Conservation (phyloP, 2,329 filamentous ascomycete species). For the Coniochaeta ligniaria region DNA sequence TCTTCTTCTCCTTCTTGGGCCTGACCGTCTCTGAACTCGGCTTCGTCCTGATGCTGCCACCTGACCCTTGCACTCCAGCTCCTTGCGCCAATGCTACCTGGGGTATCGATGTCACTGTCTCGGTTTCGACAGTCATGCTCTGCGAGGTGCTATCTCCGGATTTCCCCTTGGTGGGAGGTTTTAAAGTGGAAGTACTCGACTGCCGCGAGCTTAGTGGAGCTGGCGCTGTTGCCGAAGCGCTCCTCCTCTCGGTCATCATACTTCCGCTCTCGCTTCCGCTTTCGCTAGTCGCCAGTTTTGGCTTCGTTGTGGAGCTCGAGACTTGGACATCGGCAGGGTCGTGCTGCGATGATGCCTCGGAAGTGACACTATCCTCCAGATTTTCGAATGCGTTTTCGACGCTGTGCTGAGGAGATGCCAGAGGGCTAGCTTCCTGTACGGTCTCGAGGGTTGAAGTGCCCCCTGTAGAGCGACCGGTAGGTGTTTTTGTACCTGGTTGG, state of each 20-base stretch:
- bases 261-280: slow-evolving; percentile 62
- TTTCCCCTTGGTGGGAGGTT: slow-evolving; percentile 60
- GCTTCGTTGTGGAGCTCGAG: slow-evolving; percentile 34
- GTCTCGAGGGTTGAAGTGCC: slow-evolving; percentile 69
- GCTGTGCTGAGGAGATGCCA: slow-evolving; percentile 54
- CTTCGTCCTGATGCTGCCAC: slow-evolving; percentile 74
- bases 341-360: slow-evolving; percentile 30
- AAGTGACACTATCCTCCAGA: slow-evolving; percentile 33
- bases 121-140: slow-evolving; percentile 97
- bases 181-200: slow-evolving; percentile 55
- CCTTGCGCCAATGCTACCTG: slow-evolving; percentile 67
- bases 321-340: slow-evolving; percentile 32
- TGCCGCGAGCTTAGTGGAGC: slow-evolving; percentile 54
- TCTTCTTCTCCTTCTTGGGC: slow-evolving; percentile 90
- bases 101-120: slow-evolving; percentile 86
- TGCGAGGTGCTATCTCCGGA: slow-evolving; percentile 66
- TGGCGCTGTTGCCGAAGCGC: slow-evolving; percentile 34
- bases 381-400: slow-evolving; percentile 42
- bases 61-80: slow-evolving; percentile 55
- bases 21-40: slow-evolving; percentile 93
- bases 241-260: slow-evolving; percentile 34
- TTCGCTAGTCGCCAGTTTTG: slow-evolving; percentile 41
- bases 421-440: slow-evolving; percentile 81
- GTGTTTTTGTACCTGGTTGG: slow-evolving; percentile 51
- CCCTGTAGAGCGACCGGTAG: slow-evolving; percentile 42